These are phyloP conservation scores for Bidens hawaiensis DNA, from an alignment of 140 eudicot genomes.

Conservation along the genomic window DNA sequence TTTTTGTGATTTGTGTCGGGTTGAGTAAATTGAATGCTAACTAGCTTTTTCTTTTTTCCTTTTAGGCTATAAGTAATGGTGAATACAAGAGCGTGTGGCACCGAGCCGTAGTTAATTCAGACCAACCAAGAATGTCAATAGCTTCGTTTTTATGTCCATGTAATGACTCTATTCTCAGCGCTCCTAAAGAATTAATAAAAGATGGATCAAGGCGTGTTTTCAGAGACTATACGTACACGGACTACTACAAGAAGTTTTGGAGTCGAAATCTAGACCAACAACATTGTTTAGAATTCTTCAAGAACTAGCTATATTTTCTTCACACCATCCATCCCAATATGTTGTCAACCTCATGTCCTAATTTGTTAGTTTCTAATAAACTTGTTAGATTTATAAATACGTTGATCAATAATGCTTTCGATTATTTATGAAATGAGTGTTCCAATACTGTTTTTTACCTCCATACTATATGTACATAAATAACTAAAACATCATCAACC, in stretches of 20 bases:
- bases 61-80: slow-evolving; percentile 75
- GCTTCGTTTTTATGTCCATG: slow-evolving; percentile 85
- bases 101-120: slow-evolving; percentile 70
- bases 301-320: too few species aligned
- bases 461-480: too few species aligned
- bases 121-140: slow-evolving; percentile 65
- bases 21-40: background rate
- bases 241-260: slow-evolving; percentile 82
- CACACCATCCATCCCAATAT: too few species aligned
- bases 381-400: too few species aligned
- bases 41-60: background rate
- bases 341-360: too few species aligned
- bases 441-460: too few species aligned
- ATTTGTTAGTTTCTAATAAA: too few species aligned
- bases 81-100: slow-evolving; percentile 86
- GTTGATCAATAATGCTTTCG: too few species aligned
- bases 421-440: too few species aligned
- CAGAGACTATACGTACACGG: slow-evolving; percentile 56
- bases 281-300: too few species aligned
- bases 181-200: slow-evolving; percentile 43
- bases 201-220: slow-evolving; percentile 54
- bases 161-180: slow-evolving; percentile 53
- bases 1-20: background rate
- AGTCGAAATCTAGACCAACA: slow-evolving; percentile 73
- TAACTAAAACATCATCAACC: too few species aligned